Percentiles rank a stretch among this genome's conserved stretches.
Conservation (phyloP, 345 rosid species). For the Hibiscus trionum region DNA sequence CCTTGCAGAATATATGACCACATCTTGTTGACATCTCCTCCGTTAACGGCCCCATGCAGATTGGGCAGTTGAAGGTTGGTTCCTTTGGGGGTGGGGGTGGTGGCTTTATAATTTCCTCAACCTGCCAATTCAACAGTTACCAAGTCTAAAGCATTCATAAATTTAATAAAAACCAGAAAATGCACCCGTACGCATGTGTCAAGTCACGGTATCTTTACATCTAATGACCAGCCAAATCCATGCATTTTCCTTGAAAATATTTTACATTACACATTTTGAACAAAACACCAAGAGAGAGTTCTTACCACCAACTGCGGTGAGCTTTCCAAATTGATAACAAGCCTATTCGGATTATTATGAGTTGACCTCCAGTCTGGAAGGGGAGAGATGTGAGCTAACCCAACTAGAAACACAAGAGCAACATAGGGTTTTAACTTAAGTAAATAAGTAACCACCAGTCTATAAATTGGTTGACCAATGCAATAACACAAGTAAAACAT, state of each 20-base stretch:
- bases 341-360: conserved; percentile 28
- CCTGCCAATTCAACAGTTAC: conserved; percentile 20
- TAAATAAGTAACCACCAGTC: not conserved
- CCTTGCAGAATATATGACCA: conserved; percentile 90
- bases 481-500: not conserved
- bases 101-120: conserved; percentile 15
- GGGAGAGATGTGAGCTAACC: conserved; percentile 4
- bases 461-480: not conserved
- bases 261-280: not conserved
- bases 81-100: conserved; percentile 52
- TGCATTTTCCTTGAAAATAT: not conserved
- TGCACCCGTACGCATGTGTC: not conserved
- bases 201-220: not conserved
- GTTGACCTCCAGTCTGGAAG: conserved; percentile 28
- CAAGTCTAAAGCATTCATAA: conserved; percentile 6
- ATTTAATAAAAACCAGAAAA: not conserved
- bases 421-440: not conserved
- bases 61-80: conserved; percentile 77
- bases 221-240: not conserved
- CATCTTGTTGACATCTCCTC: conserved; percentile 85
- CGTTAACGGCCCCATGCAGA: conserved; percentile 68
- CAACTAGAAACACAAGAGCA: not conserved
- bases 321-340: conserved; percentile 51
- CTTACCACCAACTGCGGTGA: conserved; percentile 31
- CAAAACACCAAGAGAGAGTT: not conserved